A percentile compares a stretch with the other conserved stretches of the same genome.
Evolutionary conservation across 306 rosid genomes (phyloP).

Genomic region (Ormosia semicastrata): DNA sequence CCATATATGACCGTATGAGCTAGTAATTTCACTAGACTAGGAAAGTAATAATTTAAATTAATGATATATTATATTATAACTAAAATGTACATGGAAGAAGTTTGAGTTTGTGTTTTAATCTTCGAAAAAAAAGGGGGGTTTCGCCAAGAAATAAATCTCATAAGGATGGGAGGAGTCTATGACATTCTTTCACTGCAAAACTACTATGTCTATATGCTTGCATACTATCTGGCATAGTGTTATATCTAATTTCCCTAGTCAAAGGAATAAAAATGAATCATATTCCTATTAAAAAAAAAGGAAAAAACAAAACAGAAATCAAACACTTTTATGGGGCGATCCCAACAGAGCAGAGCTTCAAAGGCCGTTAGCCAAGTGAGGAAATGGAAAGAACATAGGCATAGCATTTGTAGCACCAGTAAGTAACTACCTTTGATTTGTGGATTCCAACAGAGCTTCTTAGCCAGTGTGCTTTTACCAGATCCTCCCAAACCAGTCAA

Average conservation of each 20-base stretch:
- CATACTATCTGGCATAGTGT: neutral
- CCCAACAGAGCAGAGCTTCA: too few relatives aligned
- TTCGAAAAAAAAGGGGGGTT: neutral
- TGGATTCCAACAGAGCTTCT: conserved; percentile 48
- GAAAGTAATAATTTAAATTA: neutral
- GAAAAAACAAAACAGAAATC: too few relatives aligned
- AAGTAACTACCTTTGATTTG: conserved; percentile 39
- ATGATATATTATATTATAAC: neutral
- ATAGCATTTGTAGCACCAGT: neutral
- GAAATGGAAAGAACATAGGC: neutral
- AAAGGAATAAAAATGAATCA: neutral
- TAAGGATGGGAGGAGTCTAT: too few relatives aligned
- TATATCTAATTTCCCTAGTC: neutral
- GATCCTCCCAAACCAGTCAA: conserved; percentile 71
- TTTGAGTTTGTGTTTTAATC: neutral
- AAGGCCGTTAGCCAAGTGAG: too few relatives aligned
- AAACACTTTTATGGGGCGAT: neutral
- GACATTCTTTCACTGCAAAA: neutral
- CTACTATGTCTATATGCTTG: neutral
- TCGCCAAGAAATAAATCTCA: too few relatives aligned
- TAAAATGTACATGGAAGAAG: neutral
- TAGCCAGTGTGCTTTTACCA: conserved; percentile 60
- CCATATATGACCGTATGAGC: neutral
- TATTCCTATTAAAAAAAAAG: neutral
- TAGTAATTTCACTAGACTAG: neutral